Evolutionary conservation across 1,284 basidiomycete genomes (phyloP).

Genomic region (Taiwanofungus camphoratus): DNA sequence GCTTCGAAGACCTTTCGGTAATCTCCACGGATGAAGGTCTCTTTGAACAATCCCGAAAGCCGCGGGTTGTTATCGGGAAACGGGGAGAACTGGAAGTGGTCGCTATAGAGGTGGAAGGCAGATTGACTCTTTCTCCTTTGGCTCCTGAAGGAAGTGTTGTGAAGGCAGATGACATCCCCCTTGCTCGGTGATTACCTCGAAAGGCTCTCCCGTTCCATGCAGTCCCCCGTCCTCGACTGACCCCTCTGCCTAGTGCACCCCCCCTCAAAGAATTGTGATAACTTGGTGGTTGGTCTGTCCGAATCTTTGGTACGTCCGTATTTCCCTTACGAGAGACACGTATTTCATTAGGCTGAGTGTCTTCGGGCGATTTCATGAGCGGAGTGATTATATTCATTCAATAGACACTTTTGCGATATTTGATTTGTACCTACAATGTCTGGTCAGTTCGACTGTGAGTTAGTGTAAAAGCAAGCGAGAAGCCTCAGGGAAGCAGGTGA

Average conservation of each 20-base stretch:
- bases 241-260: not conserved
- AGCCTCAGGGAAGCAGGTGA: too few relatives aligned
- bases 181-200: too few relatives aligned
- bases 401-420: not conserved
- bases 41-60: not conserved
- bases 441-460: not conserved
- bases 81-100: too few relatives aligned
- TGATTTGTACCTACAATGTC: not conserved
- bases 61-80: too few relatives aligned
- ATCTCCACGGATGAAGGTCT: not conserved
- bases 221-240: slow-evolving; percentile 2
- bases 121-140: too few relatives aligned
- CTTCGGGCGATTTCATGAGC: slow-evolving; percentile 29
- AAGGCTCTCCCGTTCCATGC: too few relatives aligned
- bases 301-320: slow-evolving; percentile 28
- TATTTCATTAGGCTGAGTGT: slow-evolving; percentile 38
- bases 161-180: too few relatives aligned
- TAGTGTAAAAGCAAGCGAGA: not conserved
- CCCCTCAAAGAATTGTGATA: too few relatives aligned
- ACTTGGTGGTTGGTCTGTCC: slow-evolving; percentile 10
- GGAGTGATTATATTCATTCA: not conserved
- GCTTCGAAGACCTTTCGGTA: not conserved
- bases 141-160: too few relatives aligned
- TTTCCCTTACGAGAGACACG: slow-evolving; percentile 33
- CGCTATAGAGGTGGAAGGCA: too few relatives aligned